Base-by-base conservation (phyloP, 108 stramenopile genomes). In the Cylindrotheca closterium region DNA sequence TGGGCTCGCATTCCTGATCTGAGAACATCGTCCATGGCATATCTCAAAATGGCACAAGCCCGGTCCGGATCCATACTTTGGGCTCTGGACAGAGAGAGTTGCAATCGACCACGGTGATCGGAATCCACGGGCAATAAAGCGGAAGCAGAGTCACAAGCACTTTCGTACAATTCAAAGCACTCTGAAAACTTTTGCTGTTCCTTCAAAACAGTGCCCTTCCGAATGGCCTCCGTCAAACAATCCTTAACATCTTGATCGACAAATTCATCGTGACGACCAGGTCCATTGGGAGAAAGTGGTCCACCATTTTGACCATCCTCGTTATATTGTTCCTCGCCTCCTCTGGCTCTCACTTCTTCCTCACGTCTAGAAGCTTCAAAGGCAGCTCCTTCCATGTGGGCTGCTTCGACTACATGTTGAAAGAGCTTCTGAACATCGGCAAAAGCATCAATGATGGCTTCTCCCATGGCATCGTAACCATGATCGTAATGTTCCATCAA, bases 321-420 rank as follows among this genome's bases (percentile, higher is more conserved):
- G 42, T 47, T 28, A 50, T 51, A 37, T 45, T 55, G 63, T 42
- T 58, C 67, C 29, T 51, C 65, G 69, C 59, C 60, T 60, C 59
- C 31, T 19, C 70, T 65, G 29, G 64, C 33, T 51, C 77, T 75
- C 67, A 88, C 68, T 64, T 92, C 91, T 21, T 68, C 79, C 63
- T 88, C 85, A 5, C 83, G 62, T 32, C 87, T 45, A 28, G 69
- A 69, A 24, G 84, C 67, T 76, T 93, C 91, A 67, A 89, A 85
- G 33, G 91, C 91, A 8, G 91, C 91, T n/a, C 91, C 91, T 79
- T 93, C 91, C 86, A 89, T 88, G 69, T 93, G 91, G 2, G 91
- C 91, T 28, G 91, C 91, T 51, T 93, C 91, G 2, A 93, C 91
- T 46, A 89, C 91, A 59, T 93, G 91, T 51, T 93, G 91, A 73